Evolutionary conservation across 768 basidiomycete genomes (phyloP), one percentile per base, ranked within the genome.

Genomic region (Mycena vitilis): DNA sequence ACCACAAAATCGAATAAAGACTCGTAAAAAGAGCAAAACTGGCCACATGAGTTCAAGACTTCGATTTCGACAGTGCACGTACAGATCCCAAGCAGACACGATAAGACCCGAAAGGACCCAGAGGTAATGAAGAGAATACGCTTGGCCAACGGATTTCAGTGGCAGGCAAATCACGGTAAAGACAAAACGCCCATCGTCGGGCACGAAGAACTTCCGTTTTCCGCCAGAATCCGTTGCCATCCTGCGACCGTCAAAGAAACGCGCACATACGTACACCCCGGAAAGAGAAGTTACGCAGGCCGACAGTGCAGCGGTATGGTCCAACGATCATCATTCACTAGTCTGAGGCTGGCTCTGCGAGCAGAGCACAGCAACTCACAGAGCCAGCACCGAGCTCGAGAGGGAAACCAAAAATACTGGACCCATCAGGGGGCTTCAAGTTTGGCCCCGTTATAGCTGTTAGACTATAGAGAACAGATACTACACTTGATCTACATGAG

Each of bases 401-500:
- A 60, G 65, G 55, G 40, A 51, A 42, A 10, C 44, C 44, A 60
- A 66, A 66, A 66, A 52, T 65, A 65, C 51, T 55, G 42, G 48
- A 55, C 60, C 44, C 58, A 36, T 42, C 4, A 16, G 59, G 38
- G 58, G 55, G 65, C 20, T 59, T n/a, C n/a, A n/a, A n/a, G n/a
- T n/a, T 18, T 23, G 23, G 49, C 52, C 65, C 57, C 57, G 23
- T 57, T 49, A 57, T 57, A 57, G 55, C 22, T 55, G 47, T 51
- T 57, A 64, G 13, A 57, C 63, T 49, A 40, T n/a, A 40, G 56
- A 63, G 54, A 63, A 63, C 63, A 64, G 63, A 64, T 64, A 64
- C 63, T 64, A 64, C 63, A 57, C 63, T 64, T 64, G 54, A 64
- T 64, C 55, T 57, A 58, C n/a, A n/a, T n/a, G n/a, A 64, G 63